Conservation (phyloP, 2,329 filamentous ascomycete species). For the Exophiala sideris region DNA sequence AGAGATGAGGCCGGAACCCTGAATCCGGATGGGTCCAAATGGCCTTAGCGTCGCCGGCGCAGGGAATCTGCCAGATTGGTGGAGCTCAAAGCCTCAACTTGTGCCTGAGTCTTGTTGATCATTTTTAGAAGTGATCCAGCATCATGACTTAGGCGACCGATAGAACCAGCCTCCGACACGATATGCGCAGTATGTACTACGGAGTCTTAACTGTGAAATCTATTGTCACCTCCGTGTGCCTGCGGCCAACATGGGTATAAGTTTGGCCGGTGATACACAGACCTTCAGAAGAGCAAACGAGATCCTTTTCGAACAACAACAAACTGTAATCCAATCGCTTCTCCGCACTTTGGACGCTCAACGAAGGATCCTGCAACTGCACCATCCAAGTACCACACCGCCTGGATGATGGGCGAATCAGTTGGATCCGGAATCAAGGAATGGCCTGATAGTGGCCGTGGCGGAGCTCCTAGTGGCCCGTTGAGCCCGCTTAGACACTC, state of each 20-base stretch:
- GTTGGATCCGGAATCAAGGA: not conserved
- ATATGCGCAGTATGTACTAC: not conserved
- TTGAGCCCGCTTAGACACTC: not conserved
- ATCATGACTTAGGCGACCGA: not conserved
- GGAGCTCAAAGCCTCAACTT: not conserved
- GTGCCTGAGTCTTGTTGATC: not conserved
- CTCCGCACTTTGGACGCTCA: conserved; percentile 1
- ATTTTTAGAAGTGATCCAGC: conserved; percentile 1
- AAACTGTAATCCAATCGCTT: not conserved
- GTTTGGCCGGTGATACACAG: not conserved
- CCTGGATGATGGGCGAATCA: not conserved
- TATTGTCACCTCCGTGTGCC: too few species aligned
- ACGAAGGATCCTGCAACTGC: not conserved
- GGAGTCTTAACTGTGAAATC: not conserved
- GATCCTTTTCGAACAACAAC: not conserved
- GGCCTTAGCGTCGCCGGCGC: not conserved
- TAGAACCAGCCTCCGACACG: not conserved
- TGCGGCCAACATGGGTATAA: too few species aligned
- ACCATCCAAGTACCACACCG: not conserved
- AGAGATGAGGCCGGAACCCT: not conserved
- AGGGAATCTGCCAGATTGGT: not conserved
- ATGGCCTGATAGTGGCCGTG: not conserved
- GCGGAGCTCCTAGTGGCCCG: not conserved
- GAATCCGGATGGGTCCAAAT: not conserved
- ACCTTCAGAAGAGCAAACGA: too few species aligned